Base-by-base conservation (phyloP, 2,329 filamentous ascomycete species). In the Pseudomassariella vexata region DNA sequence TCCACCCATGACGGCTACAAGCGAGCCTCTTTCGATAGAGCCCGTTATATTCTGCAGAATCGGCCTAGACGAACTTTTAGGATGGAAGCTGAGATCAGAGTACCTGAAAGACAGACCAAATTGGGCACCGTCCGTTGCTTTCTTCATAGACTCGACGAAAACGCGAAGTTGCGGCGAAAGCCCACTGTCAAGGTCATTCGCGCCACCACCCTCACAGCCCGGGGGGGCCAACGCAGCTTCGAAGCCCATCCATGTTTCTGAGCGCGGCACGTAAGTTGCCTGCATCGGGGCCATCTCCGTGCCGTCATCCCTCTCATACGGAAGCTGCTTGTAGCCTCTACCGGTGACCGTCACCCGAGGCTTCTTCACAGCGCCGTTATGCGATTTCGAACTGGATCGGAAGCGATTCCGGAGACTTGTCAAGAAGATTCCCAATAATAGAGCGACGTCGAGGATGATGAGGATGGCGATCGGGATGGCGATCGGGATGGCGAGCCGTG, bases 1-100 rank as follows among this genome's bases (percentile, higher is more conserved):
- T 5, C 70, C 70, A 6, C 73, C 72, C 70, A 76, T 76, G n/a
- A 77, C 61, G 8, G 70, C 73, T 21, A 67, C 70, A n/a, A 76
- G 60, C 5, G 66, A 65, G 0, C 73, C 73, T 9, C 63, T 59
- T 14, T 70, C 56, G 44, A 77, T 76, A 5, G 58, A 63, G 0
- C 73, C 73, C 1, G 69, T 74, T 5, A 77, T 65, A 9, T 68
- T 65, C 29, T 67, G 61, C 5, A 76, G 53, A 30, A 77, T 67
- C 6, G 64, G 62, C 31, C 57, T 63, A 3, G 53, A 48, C 10
- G 52, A 57, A 17, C 59, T 55, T 35, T 63, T 63, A 1, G 67
- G 67, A 6, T 69, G 65, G 42, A 68, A 73, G 16, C 56, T 56
- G 3, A 76, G 56, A 23, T 68, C 57, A 5, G 63, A 54, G 37